Base-by-base conservation (phyloP, 179 eudicot genomes). In the Spergularia azorica region DNA sequence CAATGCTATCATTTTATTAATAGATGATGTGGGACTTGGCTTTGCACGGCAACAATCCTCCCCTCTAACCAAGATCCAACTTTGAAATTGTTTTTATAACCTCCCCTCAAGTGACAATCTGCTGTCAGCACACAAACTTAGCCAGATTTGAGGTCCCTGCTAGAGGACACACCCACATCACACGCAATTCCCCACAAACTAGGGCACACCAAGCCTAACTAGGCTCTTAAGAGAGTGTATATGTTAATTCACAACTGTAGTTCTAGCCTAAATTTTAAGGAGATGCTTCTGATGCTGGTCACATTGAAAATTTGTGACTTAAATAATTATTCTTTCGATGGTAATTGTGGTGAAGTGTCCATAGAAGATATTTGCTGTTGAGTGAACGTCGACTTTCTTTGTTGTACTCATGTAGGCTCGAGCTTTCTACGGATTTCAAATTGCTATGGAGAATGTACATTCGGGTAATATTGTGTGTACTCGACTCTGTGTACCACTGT, bases 401-500 rank as follows among this genome's bases (percentile, higher is more conserved):
- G 36, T 81, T 79, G 67, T 77, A 5, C 56, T 36, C 11, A 39
- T 67, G 11, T 59, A 90, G 92, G 98, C 98, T 52, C 90, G 97
- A 21, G 97, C 97, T 54, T 93, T 93, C 75, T 93, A 93, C 66
- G 98, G 98, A 18, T 93, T 93, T 80, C 98, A 93, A 83, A 89
- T 87, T 67, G 97, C 98, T 36, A 36, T 36, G 38, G 38, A 36
- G 38, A 36, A 15, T 77, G 76, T 93, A 50, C 98, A 93, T 80
- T 93, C 95, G 62, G 97, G 94, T 86, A 84, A 51, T 58, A 32
- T 52, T 71, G 65, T 41, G 32, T 67, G 15, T 41, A 65, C 67
- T 63, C 46, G 56, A 38, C 20, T 69, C 17, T 46, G 14, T 61
- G 56, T 67, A 41, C 20, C 20, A 64, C 32, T 10, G 60, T 59